Percentiles rank a stretch among this genome's conserved stretches.
phyloP scores from a whole-genome alignment of 2,329 filamentous ascomycete species.

The Exutisphaerella laricina region DNA sequence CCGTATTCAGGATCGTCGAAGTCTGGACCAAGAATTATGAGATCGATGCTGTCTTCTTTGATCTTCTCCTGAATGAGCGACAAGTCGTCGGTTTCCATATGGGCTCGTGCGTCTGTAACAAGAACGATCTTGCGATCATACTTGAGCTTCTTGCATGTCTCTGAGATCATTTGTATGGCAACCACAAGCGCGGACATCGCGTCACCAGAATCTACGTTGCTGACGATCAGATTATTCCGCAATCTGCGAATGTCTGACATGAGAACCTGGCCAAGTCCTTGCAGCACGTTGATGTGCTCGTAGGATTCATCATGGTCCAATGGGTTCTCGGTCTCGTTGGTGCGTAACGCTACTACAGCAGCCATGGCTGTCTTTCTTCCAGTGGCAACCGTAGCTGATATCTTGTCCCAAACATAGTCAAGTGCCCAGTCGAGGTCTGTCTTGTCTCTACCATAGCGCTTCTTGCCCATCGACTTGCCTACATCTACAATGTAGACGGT shows the following conservation, averaged over 20 bases:
- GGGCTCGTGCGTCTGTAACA: constrained; percentile 72
- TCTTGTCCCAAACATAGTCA: constrained; percentile 92
- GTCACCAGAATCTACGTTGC: constrained; percentile 65
- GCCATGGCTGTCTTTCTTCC: constrained; percentile 68
- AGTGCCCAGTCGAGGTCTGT: constrained; percentile 85
- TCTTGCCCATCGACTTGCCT: constrained; percentile 74
- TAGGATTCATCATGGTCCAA: constrained; percentile 66
- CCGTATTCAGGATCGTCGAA: constrained; percentile 90
- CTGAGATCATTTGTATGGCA: constrained; percentile 78
- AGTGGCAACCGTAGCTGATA: constrained; percentile 64
- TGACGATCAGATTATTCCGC: constrained; percentile 59
- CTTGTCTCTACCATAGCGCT: constrained; percentile 63
- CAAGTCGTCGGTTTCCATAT: constrained; percentile 66
- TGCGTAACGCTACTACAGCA: constrained; percentile 78
- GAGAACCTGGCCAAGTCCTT: constrained; percentile 56
- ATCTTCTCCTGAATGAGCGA: constrained; percentile 67
- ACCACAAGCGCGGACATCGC: constrained; percentile 80
- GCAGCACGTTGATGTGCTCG: constrained; percentile 71
- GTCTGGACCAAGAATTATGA: constrained; percentile 79
- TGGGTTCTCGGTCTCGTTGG: constrained; percentile 66
- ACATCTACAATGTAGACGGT: constrained; percentile 89
- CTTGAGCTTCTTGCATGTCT: constrained; percentile 74
- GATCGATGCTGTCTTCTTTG: constrained; percentile 67
- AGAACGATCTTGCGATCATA: constrained; percentile 75
- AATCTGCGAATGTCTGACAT: constrained; percentile 67